Evolutionary conservation across 2,329 filamentous ascomycete genomes (phyloP), one percentile per base, ranked within the genome.

Genomic region (Saccharata proteae): DNA sequence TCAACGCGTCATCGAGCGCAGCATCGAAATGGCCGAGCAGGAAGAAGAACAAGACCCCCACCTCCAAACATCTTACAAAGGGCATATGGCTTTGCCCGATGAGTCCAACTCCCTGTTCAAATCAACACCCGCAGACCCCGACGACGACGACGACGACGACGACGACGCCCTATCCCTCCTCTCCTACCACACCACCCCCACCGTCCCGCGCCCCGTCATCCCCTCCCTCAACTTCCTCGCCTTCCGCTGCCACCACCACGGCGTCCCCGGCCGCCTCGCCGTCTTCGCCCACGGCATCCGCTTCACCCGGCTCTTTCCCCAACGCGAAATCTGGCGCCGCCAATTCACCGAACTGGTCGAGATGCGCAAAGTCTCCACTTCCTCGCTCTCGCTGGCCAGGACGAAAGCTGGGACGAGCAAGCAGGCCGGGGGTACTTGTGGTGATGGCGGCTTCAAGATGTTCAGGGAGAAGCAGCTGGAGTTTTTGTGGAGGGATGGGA

Each of bases 301-400:
- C 13, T 47, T 49, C 17, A 35, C 24, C 12, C 31, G 26, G 11
- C 7, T 29, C 6, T 29, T 29, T 14, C 32, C 32, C n/a, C 26
- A 21, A 12, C 25, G 30, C 16, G 42, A 48, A 29, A 14, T 40
- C 1, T 52, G 48, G 48, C 36, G 38, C 13, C 36, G 37, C 10
- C 26, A 35, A 5, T 51, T 43, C 29, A 23, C 39, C 11, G 45
- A 49, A 14, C 29, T 52, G 10, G 40, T 36, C 1, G 48, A 50
- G 33, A 43, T 52, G 30, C 40, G 42, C 15, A 52, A 52, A 26
- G 26, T 38, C 13, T 32, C 33, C 29, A 38, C 24, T 16, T 28
- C 28, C 17, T 28, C 30, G 6, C 16, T 29, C 13, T n/a, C n/a
- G n/a, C n/a, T n/a, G n/a, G n/a, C n/a, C n/a, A n/a, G 40, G 23